Evolutionary conservation across 169 alveolate species (phyloP).

Genomic region (Ichthyophthirius multifiliis): DNA sequence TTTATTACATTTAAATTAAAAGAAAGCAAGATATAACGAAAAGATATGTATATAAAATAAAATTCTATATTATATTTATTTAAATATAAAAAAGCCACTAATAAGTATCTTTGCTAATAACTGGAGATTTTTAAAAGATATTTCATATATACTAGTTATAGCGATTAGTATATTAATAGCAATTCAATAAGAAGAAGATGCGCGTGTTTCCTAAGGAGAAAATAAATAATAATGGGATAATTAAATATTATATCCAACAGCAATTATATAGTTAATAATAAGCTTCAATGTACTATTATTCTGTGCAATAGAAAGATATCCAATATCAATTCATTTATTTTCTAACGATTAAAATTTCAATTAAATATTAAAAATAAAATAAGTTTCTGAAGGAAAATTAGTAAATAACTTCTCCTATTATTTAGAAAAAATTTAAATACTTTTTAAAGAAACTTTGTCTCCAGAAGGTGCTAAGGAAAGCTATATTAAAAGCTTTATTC

Average conservation of each 20-base stretch:
- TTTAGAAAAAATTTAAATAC: not conserved
- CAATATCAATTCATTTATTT: slow-evolving; percentile 30
- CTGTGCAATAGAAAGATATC: slow-evolving; percentile 44
- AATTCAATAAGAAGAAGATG: no score
- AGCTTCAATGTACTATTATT: slow-evolving; percentile 14
- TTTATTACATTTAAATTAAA: slow-evolving; percentile 18
- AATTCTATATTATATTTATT: not conserved
- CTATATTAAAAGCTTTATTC: not conserved
- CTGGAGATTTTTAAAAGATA: slow-evolving; percentile 33
- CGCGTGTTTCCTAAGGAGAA: not conserved
- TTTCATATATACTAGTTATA: slow-evolving; percentile 11
- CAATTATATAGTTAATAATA: slow-evolving; percentile 18
- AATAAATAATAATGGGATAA: not conserved
- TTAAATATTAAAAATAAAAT: not conserved
- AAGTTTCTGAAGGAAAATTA: slow-evolving; percentile 15
- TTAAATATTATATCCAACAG: not conserved
- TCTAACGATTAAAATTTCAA: slow-evolving; percentile 5
- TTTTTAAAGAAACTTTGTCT: not conserved
- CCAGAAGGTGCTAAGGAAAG: slow-evolving; percentile 4
- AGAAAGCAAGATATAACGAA: slow-evolving; percentile 13
- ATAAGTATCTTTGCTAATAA: slow-evolving; percentile 10
- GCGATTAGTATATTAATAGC: not conserved
- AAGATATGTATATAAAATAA: not conserved
- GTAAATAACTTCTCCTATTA: not conserved
- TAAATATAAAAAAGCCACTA: not conserved